Base-by-base conservation (phyloP, 352 stramenopile species). In the Aphanomyces stellatus region DNA sequence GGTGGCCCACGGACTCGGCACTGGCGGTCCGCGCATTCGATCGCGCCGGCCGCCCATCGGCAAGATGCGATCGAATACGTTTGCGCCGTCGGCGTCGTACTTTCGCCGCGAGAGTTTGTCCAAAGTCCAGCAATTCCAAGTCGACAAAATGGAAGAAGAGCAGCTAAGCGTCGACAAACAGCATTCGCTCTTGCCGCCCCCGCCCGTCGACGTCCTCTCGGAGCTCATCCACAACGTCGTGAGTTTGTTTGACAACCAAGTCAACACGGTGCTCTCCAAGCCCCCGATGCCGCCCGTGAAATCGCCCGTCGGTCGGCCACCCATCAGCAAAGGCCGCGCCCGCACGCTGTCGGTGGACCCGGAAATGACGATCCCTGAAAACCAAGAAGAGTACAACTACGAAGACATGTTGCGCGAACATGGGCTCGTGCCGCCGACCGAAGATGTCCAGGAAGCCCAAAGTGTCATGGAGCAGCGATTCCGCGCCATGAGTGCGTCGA, bases 121-220 rank as follows among this genome's bases (percentile, higher is more conserved):
- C 31, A 25, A 17, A 4, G 27, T 34, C 11, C 55, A 64, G 17
- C 55, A 64, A n/a, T 74, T 71, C 28, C 42, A 51, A 24, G 75
- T 71, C 28, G 69, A 81, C 37, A 67, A 78, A 40, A 48, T 66
- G 22, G 57, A 73, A 19, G 51, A 62, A 19, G 49, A 49, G 17
- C 37, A 59, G 24, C 28, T 53, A 24, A 57, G 69, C 24, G 33
- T 53, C 37, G 55, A 72, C 31, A 37, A 69, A 22, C 40, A 62
- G 13, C 40, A 61, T 30, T 30, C 42, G 27, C 25, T 27, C 3
- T 8, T 28, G 27, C n/a, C 55, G 19, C 33, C 43, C 17, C 22
- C 34, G 19, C 55, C 31, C n/a, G 33, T 51, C 1, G 34, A 64
- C n/a, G 33, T 64, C 19, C 34, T 64, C 30, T 49, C 55, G 17